phyloP scores from a whole-genome alignment of 352 stramenopile species.

The Globisporangium solare region DNA sequence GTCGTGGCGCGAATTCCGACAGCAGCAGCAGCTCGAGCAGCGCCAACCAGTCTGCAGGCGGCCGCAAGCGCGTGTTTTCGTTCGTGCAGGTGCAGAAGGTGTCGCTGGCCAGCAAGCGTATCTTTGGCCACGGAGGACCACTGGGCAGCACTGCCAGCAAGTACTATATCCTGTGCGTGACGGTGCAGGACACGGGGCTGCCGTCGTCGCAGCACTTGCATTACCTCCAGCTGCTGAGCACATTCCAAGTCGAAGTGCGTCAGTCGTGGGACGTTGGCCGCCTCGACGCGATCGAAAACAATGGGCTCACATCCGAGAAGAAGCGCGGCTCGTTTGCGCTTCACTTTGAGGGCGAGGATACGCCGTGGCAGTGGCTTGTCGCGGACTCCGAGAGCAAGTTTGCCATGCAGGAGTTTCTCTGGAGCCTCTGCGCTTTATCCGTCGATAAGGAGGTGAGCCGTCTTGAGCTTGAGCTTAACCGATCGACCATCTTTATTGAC shows the following conservation, averaged over 20 bases:
- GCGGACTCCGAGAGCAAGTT: conserved; percentile 39
- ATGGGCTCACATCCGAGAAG: conserved; percentile 43
- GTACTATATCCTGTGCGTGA: conserved; percentile 68
- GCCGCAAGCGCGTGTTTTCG: conserved; percentile 45
- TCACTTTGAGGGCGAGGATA: conserved; percentile 39
- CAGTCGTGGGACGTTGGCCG: conserved; percentile 53
- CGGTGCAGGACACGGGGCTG: conserved; percentile 32
- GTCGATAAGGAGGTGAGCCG: conserved; percentile 43
- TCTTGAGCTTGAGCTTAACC: background rate
- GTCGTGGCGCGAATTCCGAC: conserved; percentile 1
- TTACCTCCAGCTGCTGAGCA: conserved; percentile 60
- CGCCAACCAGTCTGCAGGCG: background rate
- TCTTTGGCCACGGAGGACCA: conserved; percentile 28
- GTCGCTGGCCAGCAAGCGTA: conserved; percentile 43
- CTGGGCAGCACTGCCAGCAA: conserved; percentile 27
- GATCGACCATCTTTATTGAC: no score
- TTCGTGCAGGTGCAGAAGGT: conserved; percentile 65
- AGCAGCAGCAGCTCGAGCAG: background rate
- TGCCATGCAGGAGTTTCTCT: conserved; percentile 74
- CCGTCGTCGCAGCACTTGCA: conserved; percentile 31
- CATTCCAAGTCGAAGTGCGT: conserved; percentile 59
- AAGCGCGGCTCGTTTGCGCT: conserved; percentile 50
- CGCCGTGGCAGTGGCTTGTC: conserved; percentile 56
- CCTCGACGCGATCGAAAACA: conserved; percentile 59
- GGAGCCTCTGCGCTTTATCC: conserved; percentile 53